Evolutionary conservation across 1,284 basidiomycete species (phyloP).

Genomic region (Cyathus pygmaeus): DNA sequence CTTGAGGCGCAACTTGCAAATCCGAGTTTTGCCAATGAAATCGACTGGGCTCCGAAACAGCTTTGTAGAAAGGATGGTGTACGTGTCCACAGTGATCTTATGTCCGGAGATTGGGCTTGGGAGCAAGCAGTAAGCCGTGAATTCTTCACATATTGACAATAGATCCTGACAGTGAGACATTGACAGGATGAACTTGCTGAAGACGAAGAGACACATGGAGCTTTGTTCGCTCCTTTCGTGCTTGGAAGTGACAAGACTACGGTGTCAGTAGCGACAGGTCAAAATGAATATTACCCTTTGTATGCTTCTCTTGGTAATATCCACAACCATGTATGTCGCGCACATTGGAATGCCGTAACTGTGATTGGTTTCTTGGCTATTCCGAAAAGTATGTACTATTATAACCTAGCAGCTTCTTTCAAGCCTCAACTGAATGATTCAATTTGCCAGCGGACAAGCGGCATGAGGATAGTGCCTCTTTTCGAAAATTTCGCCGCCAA

Average conservation of each 20-base stretch:
- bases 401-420: neutral
- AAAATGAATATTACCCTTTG: constrained; percentile 27
- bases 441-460: constrained; percentile 8
- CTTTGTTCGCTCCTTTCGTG: constrained; percentile 41
- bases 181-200: constrained; percentile 21
- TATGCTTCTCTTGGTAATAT: constrained; percentile 32
- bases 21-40: constrained; percentile 14
- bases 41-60: constrained; percentile 32
- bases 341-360: neutral
- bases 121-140: constrained; percentile 10
- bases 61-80: constrained; percentile 2
- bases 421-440: neutral
- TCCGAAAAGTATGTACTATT: constrained; percentile 13
- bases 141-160: neutral
- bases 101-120: constrained; percentile 14
- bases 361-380: constrained; percentile 4
- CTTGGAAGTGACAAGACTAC: constrained; percentile 49
- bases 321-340: neutral
- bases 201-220: constrained; percentile 27
- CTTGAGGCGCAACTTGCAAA: neutral
- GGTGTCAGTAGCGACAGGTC: constrained; percentile 32
- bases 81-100: constrained; percentile 5
- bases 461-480: constrained; percentile 16
- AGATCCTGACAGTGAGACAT: constrained; percentile 7
- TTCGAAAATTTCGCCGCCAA: constrained; percentile 37